phyloP scores from a whole-genome alignment of 176 grass and related monocot species.

The Musa itinerans region DNA sequence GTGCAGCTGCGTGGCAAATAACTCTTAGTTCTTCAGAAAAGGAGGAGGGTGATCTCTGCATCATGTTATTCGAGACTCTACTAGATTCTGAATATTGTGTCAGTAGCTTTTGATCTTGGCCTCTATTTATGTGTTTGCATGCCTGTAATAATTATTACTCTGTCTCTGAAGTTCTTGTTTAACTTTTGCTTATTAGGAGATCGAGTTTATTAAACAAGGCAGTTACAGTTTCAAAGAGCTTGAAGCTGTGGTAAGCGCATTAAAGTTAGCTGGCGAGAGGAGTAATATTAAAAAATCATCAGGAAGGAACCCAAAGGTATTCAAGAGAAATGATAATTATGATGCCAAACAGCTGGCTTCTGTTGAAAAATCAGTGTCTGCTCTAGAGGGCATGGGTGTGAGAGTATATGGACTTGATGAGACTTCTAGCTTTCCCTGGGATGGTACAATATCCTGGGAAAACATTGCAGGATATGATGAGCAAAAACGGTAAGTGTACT shows the following conservation, averaged over 20 bases:
- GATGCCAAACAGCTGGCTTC: neutral
- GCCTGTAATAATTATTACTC: neutral
- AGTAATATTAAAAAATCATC: neutral
- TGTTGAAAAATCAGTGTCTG: conserved; percentile 51
- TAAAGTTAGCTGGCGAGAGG: conserved; percentile 3
- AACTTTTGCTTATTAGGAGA: neutral
- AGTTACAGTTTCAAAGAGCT: neutral
- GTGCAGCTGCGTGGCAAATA: conserved; percentile 12
- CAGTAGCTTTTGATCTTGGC: conserved; percentile 1
- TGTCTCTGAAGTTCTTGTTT: neutral
- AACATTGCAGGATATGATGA: conserved; percentile 81
- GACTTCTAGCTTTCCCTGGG: conserved; percentile 58
- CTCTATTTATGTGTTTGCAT: neutral
- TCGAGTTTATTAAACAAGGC: conserved; percentile 9
- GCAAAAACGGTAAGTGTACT: conserved; percentile 60
- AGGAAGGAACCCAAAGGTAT: neutral
- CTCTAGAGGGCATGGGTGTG: conserved; percentile 82
- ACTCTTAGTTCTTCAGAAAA: neutral
- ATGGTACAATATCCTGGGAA: conserved; percentile 81
- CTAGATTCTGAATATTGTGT: neutral
- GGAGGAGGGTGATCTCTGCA: conserved; percentile 8
- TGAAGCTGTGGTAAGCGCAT: conserved; percentile 1
- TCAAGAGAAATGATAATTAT: conserved; percentile 1
- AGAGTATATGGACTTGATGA: conserved; percentile 83
- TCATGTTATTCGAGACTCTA: neutral